Evolutionary conservation across 192 early-diverging fungal genomes (phyloP).

Genomic region (Podila epicladia): DNA sequence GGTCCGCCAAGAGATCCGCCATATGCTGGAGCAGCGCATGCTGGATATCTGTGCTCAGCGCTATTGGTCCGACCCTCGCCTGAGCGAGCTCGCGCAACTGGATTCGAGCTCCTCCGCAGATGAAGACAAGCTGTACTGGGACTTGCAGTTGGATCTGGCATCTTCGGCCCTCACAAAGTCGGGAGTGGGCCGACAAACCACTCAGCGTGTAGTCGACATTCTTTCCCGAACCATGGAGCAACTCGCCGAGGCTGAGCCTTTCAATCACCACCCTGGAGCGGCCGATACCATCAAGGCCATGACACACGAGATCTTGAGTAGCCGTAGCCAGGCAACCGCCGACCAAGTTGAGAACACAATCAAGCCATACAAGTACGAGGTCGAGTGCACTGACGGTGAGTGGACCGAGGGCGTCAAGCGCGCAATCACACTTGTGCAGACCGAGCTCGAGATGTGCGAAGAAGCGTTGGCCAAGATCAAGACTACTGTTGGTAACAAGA

Average conservation of each 20-base stretch:
- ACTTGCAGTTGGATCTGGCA: constrained; percentile 81
- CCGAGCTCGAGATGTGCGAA: constrained; percentile 81
- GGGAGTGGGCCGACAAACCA: constrained; percentile 90
- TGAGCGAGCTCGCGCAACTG: constrained; percentile 73
- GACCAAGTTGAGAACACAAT: constrained; percentile 99
- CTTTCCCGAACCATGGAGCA: constrained; percentile 85
- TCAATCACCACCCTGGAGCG: constrained; percentile 86
- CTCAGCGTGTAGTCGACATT: constrained; percentile 92
- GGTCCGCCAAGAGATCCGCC: constrained; percentile 89
- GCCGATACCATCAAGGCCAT: constrained; percentile 83
- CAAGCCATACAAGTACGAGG: constrained; percentile 99
- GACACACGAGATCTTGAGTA: constrained; percentile 85
- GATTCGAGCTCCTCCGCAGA: constrained; percentile 58
- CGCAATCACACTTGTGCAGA: constrained; percentile 77
- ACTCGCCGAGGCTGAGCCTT: constrained; percentile 83
- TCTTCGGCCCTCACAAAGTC: constrained; percentile 93
- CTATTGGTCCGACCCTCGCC: constrained; percentile 88
- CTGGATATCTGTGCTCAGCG: constrained; percentile 91
- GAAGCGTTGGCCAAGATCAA: constrained; percentile 77
- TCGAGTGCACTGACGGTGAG: constrained; percentile 90
- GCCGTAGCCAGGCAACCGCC: constrained; percentile 87
- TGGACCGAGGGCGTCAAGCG: constrained; percentile 93
- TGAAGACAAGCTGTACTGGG: constrained; percentile 80
- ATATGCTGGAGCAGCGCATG: constrained; percentile 91
- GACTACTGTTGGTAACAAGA: constrained; percentile 76